These are phyloP conservation scores for Grosmannia serpens DNA, from an alignment of 2,329 filamentous ascomycete genomes.

Conservation along the genomic window DNA sequence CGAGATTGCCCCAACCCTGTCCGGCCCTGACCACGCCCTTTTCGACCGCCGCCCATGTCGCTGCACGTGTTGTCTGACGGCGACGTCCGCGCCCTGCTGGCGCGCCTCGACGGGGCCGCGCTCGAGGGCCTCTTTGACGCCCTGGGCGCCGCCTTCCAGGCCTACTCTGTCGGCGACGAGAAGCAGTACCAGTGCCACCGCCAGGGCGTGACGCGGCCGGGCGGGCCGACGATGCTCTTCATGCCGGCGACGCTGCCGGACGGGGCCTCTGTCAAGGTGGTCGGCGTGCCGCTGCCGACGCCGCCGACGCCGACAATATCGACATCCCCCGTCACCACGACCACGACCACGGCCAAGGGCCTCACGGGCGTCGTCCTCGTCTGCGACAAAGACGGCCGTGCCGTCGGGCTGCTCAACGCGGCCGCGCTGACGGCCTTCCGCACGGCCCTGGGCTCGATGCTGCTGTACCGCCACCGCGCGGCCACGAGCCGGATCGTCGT, in stretches of 20 bases:
- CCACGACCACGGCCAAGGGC: slow-evolving; percentile 21
- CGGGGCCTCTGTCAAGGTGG: slow-evolving; percentile 53
- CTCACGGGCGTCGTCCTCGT: slow-evolving; percentile 42
- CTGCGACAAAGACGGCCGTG: slow-evolving; percentile 43
- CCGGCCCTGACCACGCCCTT: neutral
- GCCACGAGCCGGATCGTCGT: slow-evolving; percentile 41
- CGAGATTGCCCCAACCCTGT: neutral
- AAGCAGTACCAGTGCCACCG: slow-evolving; percentile 50
- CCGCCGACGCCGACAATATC: neutral
- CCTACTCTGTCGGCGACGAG: slow-evolving; percentile 53
- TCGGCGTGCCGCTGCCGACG: slow-evolving; percentile 24
- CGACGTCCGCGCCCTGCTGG: slow-evolving; percentile 43
- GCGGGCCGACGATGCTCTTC: slow-evolving; percentile 53
- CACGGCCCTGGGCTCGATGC: slow-evolving; percentile 51
- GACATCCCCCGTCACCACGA: neutral
- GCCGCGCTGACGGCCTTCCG: slow-evolving; percentile 59
- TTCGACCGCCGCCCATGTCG: neutral
- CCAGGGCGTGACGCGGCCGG: slow-evolving; percentile 46
- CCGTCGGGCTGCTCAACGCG: slow-evolving; percentile 53
- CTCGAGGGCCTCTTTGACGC: slow-evolving; percentile 44
- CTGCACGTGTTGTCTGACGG: slow-evolving; percentile 42
- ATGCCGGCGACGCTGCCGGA: slow-evolving; percentile 53
- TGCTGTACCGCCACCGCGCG: slow-evolving; percentile 41
- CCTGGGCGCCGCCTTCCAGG: slow-evolving; percentile 48
- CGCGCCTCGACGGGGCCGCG: slow-evolving; percentile 43